Evolutionary conservation across 2,329 filamentous ascomycete species (phyloP), one percentile per base, ranked within the genome.

Genomic region (Fusarium buharicum): DNA sequence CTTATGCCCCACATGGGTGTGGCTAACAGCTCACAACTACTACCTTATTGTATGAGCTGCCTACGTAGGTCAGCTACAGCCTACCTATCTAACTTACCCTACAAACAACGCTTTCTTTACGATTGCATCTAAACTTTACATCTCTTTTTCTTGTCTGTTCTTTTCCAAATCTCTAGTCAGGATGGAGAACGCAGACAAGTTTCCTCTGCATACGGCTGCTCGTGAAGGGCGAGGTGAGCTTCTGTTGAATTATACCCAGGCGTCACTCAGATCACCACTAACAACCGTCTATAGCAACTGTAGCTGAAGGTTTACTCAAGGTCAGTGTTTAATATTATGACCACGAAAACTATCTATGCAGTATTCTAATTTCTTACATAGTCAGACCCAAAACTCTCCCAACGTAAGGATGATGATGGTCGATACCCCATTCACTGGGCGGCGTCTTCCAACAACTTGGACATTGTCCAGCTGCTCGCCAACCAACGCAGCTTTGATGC

Each of bases 361-460:
- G 6, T 9, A 18, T 20, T 27, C 34, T 59, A 3, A 59, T 34
- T 4, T 30, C 3, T 14, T n/a, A 20, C 11, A 28, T 51, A 94
- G 90, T 87, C 88, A 66, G 93, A 96, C 72, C 88, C 91, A 3
- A 93, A 91, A 70, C 85, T 96, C 34, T 88, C 91, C 22, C 82
- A 79, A 41, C 77, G 77, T 55, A 86, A 88, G 70, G 95, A 99
- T 71, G 89, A 91, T 44, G 95, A 99, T 75, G 92, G 92, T 14
- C 91, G 95, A 39, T 85, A 97, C 33, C 89, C 95, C 3, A 87
- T 98, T 54, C 95, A 99, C 81, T 99, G 95, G 95, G 94, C 95
- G 0, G 86, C 88, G 2, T 95, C 93, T 18, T 90, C 91, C 75
- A 96, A 95, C 74, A 89, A 87, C 66, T 77, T 89, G 7, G 84